Base-by-base conservation (phyloP, 192 early-diverging fungal genomes). In the Spinellus fusiger region DNA sequence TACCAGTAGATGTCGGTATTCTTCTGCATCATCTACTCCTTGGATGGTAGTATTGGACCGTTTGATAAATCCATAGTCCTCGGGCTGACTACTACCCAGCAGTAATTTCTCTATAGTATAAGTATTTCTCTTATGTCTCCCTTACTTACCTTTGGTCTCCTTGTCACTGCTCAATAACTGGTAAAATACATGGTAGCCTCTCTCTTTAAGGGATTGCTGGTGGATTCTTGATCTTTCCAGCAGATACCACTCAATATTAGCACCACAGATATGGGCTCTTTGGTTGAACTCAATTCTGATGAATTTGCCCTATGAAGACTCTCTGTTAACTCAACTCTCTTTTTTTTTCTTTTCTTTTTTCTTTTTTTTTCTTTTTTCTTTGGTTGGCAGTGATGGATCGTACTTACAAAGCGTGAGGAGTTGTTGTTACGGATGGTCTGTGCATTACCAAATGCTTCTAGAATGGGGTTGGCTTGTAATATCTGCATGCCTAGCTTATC, bases 401-500 rank as follows among this genome's bases (percentile, higher is more conserved):
- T 26, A 73, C 83, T 78, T 79, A 87, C 89, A 77, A 99, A 99
- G 32, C 96, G 89, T 10, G 95, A 98, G 50, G 93, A 96, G 79
- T 99, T 99, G 71, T 99, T 96, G 69, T 99, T 99, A 34, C 96
- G 79, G 57, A 99, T 93, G 0, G 96, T 99, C 73, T 96, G 93
- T 1, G 96, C 96, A 66, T 99, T 99, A 49, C 96, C 96, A 74
- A 99, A 99, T 1, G 96, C 83, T 74, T 99, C 96, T 22, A 99
- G 79, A 62, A 98, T 93, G 5, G 96, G 96, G 70, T 98, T 99
- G 7, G 96, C 94, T 68, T 94, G 88, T 31, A 99, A 77, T 23
- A 99, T 95, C 40, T 73, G 71, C 16, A 63, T 83, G 70, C 98
- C 95, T 10, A 98, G 84, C 48, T 73, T 73, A 44, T 66, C 48